Evolutionary conservation across 2,329 filamentous ascomycete genomes (phyloP).

Genomic region (Clonostachys chloroleuca): DNA sequence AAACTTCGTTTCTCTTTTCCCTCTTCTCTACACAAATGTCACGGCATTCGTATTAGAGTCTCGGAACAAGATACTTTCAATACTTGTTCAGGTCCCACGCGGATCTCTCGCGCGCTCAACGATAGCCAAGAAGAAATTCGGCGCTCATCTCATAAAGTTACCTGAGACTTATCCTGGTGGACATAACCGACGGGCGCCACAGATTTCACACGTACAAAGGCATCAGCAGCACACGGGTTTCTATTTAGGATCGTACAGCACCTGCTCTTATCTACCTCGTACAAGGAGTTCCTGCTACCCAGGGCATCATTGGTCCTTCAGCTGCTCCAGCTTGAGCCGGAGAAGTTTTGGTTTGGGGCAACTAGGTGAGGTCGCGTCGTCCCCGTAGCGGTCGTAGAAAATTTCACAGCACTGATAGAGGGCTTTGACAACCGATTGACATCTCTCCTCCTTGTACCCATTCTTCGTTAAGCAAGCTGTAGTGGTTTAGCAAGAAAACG

Average conservation of each 20-base stretch:
- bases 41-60: conserved; percentile 98
- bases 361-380: conserved; percentile 70
- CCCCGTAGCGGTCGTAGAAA: conserved; percentile 79
- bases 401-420: conserved; percentile 90
- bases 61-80: conserved; percentile 82
- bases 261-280: too few species aligned
- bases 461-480: conserved; percentile 81
- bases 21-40: conserved; percentile 63
- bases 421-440: conserved; percentile 71
- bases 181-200: too few species aligned
- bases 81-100: conserved; percentile 85
- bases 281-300: too few species aligned
- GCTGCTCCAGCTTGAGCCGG: conserved; percentile 80
- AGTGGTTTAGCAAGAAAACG: conserved; percentile 1
- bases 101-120: conserved; percentile 94
- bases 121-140: conserved; percentile 82
- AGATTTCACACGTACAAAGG: too few species aligned
- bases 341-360: conserved; percentile 82
- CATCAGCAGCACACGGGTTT: too few species aligned
- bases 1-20: conserved; percentile 9
- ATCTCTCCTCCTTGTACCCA: conserved; percentile 81
- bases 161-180: conserved; percentile 29
- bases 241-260: too few species aligned
- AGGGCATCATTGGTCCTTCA: conserved; percentile 33
- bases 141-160: conserved; percentile 68